A percentile compares a stretch with the other conserved stretches of the same genome.
Conservation (phyloP, 306 rosid species). For the Cercis canadensis region DNA sequence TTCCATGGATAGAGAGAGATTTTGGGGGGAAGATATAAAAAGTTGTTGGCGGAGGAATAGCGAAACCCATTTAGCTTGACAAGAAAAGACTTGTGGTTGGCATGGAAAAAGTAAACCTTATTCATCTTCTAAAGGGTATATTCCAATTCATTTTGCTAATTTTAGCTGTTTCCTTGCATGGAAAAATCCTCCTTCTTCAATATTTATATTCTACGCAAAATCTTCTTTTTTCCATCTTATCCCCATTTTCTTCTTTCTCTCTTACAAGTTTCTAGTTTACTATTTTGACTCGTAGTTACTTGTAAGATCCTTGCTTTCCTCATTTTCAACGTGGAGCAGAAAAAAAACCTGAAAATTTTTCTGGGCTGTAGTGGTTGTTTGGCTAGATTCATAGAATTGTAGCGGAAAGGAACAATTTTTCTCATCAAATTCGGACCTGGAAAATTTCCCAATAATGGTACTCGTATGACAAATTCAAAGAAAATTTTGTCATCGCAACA, state of each 20-base stretch:
- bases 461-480: background rate
- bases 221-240: background rate
- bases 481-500: background rate
- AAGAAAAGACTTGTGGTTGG: background rate
- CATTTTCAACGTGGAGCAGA: background rate
- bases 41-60: background rate
- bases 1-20: background rate
- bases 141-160: background rate
- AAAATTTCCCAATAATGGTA: background rate
- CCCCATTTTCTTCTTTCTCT: background rate
- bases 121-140: constrained; percentile 1
- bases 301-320: background rate
- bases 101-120: constrained; percentile 16
- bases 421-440: background rate
- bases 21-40: constrained; percentile 23
- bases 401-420: background rate
- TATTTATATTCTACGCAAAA: background rate
- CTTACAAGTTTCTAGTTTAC: too few relatives aligned
- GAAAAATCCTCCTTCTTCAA: background rate
- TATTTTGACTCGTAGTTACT: background rate
- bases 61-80: background rate
- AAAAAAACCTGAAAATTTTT: background rate
- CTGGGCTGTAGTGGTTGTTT: background rate
- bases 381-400: background rate
- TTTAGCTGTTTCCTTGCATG: constrained; percentile 7